Base-by-base conservation (phyloP, 805 yeast species). In the Candida verbasci region DNA sequence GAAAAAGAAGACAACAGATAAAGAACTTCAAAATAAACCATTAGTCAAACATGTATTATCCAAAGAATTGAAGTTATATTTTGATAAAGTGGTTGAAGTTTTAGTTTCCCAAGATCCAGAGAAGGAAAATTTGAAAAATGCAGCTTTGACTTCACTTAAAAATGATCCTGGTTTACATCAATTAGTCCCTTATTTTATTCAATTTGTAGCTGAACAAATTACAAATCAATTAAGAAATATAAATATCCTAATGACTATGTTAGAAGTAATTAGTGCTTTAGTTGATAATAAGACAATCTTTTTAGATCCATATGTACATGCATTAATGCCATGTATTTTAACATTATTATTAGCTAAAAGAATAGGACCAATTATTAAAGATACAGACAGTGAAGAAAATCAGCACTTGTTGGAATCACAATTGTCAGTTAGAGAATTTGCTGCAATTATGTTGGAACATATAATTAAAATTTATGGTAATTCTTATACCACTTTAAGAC, bases 101-200 rank as follows among this genome's bases (percentile, higher is more conserved):
- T 70, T 93, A 18, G 62, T 84, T 6, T 70, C 75, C 1, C 71
- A 76, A 24, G 76, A 74, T 30, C 70, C 74, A 1, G 71, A 65
- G n/a, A 65, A 68, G 40, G 84, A 76, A 29, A 67, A 69, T 27
- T 64, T 86, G 54, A 78, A 75, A 45, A 73, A 76, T 25, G 93
- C 96, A 0, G 97, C 97, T 2, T 68, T 93, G 37, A 80, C 82
- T 20, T 85, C 96, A 7, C 66, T 93, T 41, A 78, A 85, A 41
- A 80, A 85, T 21, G 99, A 93, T 55, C 96, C 97, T 2, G 99
- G 99, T 23, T 65, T 93, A 39, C 98, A 93, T 65, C 99, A 93
- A 60, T 64, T 93, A 34, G 93, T 94, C 4, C 99, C 99, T 2
- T 93, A 93, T 56, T 86, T 93, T 50, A 89, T 93, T 34, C 97